A percentile compares a stretch with the other conserved stretches of the same genome.
These are phyloP conservation scores for Tetraselmis striata DNA, from an alignment of 139 green algal species.

Conservation along the genomic window DNA sequence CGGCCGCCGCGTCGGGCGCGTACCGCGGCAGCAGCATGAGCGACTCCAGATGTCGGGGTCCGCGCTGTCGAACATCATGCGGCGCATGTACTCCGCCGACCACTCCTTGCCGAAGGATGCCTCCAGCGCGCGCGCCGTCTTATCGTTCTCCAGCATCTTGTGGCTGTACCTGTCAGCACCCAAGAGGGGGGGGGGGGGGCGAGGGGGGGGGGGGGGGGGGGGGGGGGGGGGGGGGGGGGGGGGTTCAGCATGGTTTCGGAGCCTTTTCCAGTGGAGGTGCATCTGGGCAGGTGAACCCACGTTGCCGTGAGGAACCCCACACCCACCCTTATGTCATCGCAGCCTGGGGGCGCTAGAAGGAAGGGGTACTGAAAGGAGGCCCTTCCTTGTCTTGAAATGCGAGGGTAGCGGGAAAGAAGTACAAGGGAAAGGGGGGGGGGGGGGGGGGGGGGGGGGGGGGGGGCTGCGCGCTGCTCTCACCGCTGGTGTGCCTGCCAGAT, in stretches of 20 bases:
- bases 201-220: slow-evolving; percentile 3
- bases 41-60: not conserved
- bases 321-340: no score
- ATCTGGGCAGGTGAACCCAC: no score
- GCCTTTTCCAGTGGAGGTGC: not conserved
- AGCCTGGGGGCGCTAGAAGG: no score
- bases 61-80: slow-evolving; percentile 43
- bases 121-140: slow-evolving; percentile 63
- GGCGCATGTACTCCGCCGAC: slow-evolving; percentile 58
- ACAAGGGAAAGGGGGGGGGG: no score
- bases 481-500: not conserved
- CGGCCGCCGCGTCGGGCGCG: not conserved
- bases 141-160: slow-evolving; percentile 68
- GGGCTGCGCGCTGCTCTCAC: no score
- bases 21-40: not conserved
- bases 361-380: no score
- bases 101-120: slow-evolving; percentile 47
- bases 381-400: no score
- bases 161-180: slow-evolving; percentile 56
- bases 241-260: not conserved
- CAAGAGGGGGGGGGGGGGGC: no score
- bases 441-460: no score
- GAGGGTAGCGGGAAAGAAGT: no score
- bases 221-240: not conserved
- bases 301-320: no score